Conservation (phyloP, 768 basidiomycete species). For the Leccinum imitatum region DNA sequence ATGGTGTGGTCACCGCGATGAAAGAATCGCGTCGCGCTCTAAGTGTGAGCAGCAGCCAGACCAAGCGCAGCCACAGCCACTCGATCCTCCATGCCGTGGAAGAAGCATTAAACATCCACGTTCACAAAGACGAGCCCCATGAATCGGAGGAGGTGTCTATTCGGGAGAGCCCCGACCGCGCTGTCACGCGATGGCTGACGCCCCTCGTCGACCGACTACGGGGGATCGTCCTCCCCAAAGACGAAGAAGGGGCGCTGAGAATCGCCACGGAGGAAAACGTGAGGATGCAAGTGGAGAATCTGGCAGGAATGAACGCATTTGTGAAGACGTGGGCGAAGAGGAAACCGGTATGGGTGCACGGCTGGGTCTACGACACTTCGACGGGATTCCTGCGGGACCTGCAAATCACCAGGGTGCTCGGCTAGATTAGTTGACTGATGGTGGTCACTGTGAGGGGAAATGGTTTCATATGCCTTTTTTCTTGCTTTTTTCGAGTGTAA, state of each 20-base stretch:
- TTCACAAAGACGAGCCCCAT: slow-evolving; percentile 18
- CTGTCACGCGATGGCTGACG: slow-evolving; percentile 69
- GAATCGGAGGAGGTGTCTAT: too few relatives aligned
- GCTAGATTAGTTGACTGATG: neutral
- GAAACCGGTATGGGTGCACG: slow-evolving; percentile 60
- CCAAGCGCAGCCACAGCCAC: slow-evolving; percentile 11
- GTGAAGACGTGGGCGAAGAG: slow-evolving; percentile 35
- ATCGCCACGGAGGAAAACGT: slow-evolving; percentile 53
- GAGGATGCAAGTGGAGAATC: slow-evolving; percentile 49
- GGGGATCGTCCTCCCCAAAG: slow-evolving; percentile 35
- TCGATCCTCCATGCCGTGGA: slow-evolving; percentile 13
- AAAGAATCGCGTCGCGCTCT: slow-evolving; percentile 5
- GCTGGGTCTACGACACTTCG: slow-evolving; percentile 69
- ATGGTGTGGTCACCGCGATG: slow-evolving; percentile 56
- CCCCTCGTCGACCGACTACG: slow-evolving; percentile 59
- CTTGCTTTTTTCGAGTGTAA: too few relatives aligned
- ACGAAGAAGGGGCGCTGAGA: slow-evolving; percentile 31
- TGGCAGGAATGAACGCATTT: slow-evolving; percentile 42
- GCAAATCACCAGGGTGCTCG: slow-evolving; percentile 43
- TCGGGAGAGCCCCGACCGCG: slow-evolving; percentile 35
- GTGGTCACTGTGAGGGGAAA: too few relatives aligned
- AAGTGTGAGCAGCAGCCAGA: slow-evolving; percentile 47
- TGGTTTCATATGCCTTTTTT: too few relatives aligned
- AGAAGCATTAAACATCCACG: slow-evolving; percentile 16
- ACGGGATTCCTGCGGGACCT: slow-evolving; percentile 61